Evolutionary conservation across 1,284 basidiomycete species (phyloP), one percentile per base, ranked within the genome.

Genomic region (Trametes pubescens): DNA sequence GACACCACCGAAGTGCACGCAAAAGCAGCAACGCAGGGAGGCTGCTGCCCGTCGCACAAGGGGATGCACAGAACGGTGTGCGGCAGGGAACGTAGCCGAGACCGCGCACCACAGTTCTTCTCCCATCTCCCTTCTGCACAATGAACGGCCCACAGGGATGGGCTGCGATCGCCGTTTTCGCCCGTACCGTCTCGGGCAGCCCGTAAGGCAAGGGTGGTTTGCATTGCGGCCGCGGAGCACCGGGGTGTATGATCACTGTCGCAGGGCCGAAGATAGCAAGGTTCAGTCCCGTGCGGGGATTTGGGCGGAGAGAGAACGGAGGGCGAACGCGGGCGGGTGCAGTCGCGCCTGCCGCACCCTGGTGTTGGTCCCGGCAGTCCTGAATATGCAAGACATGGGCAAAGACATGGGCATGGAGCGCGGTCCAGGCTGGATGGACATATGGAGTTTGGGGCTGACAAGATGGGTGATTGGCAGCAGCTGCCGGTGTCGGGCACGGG

Each of bases 201-300:
- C 8, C 49, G 44, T 46, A 34, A 26, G 29, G 13, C 35, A 13
- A 14, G 35, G 9, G 29, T n/a, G 26, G 16, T 16, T 32, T 11
- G 37, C 34, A 24, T 43, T 29, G 51, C 51, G 44, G 32, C 43
- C 43, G 44, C 40, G 40, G 51, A 59, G 29, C 22, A 37, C 43
- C 58, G 43, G 40, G 34, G 22, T 18, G 38, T 11, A 29, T 18
- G 51, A n/a, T 2, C 21, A 10, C 4, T 21, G n/a, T 21, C 13
- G 47, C 35, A n/a, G n/a, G 29, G 54, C 53, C 29, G 60, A 61
- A 49, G 60, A 56, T 56, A 61, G 53, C 53, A 61, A 46, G 38
- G 60, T 61, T 61, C 60, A 51, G 46, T 49, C 24, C 38, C 21
- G 32, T 10, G 18, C 38, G 16, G 24, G 34, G 46, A 43, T 51